Evolutionary conservation across 2,329 filamentous ascomycete genomes (phyloP).

Genomic region (Raffaelea albimanens): DNA sequence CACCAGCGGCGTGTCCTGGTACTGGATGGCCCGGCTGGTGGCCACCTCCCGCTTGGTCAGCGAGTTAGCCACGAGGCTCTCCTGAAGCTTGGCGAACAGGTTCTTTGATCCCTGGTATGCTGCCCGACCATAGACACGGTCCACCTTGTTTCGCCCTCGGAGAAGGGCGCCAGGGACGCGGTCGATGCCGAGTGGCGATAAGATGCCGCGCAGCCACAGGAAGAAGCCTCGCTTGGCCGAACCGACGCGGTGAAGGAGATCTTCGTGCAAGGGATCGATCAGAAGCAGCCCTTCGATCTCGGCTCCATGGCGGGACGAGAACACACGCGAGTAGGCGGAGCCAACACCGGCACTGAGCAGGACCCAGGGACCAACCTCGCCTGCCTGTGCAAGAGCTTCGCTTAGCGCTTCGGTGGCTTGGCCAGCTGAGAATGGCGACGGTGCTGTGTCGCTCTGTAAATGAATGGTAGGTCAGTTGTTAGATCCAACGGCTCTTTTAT

Average conservation of each 20-base stretch:
- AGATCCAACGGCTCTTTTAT: too few relatives aligned
- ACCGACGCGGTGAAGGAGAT: slow-evolving; percentile 61
- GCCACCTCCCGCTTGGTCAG: slow-evolving; percentile 76
- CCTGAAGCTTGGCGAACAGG: slow-evolving; percentile 86
- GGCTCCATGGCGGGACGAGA: slow-evolving; percentile 70
- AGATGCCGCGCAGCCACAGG: slow-evolving; percentile 76
- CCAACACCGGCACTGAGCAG: slow-evolving; percentile 80
- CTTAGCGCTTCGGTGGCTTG: slow-evolving; percentile 86
- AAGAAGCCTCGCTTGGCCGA: slow-evolving; percentile 64
- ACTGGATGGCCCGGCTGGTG: slow-evolving; percentile 71
- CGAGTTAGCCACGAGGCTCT: slow-evolving; percentile 77
- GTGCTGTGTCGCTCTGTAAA: slow-evolving; percentile 66
- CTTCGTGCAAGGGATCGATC: slow-evolving; percentile 84
- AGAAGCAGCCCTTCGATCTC: slow-evolving; percentile 72
- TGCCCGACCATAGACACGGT: slow-evolving; percentile 74
- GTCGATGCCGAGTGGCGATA: slow-evolving; percentile 81
- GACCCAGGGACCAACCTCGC: slow-evolving; percentile 82
- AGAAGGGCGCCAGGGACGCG: slow-evolving; percentile 73
- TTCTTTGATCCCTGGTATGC: slow-evolving; percentile 73
- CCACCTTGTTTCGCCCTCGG: slow-evolving; percentile 66
- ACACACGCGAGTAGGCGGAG: slow-evolving; percentile 82
- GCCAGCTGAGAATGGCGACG: slow-evolving; percentile 84
- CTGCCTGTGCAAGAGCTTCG: slow-evolving; percentile 71
- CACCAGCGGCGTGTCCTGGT: slow-evolving; percentile 62
- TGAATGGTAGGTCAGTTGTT: background rate